Evolutionary conservation across 2,329 filamentous ascomycete species (phyloP).

Genomic region (Diplocarpon rosae): DNA sequence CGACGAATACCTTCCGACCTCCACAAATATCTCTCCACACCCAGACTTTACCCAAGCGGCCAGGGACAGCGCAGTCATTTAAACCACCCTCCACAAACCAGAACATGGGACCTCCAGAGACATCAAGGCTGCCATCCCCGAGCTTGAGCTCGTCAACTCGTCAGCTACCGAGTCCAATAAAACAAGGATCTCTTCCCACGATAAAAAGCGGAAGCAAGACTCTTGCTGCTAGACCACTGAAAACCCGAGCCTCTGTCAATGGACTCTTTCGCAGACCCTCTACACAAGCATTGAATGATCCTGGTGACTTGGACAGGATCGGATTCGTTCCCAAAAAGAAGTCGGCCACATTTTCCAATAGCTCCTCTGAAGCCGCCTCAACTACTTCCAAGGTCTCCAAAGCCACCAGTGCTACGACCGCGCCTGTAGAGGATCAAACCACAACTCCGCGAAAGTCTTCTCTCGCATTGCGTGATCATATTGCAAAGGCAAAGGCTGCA

Average conservation of each 20-base stretch:
- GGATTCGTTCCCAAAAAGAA: slow-evolving; percentile 19
- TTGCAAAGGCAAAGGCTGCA: slow-evolving; percentile 83
- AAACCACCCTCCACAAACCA: slow-evolving; percentile 28
- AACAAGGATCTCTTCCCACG: slow-evolving; percentile 23
- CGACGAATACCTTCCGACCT: slow-evolving; percentile 34
- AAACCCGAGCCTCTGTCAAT: slow-evolving; percentile 41
- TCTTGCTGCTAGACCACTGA: slow-evolving; percentile 34
- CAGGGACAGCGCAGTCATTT: slow-evolving; percentile 28
- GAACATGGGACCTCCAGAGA: slow-evolving; percentile 10
- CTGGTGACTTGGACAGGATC: slow-evolving; percentile 17
- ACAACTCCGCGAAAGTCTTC: slow-evolving; percentile 57
- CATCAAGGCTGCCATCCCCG: slow-evolving; percentile 6
- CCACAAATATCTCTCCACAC: slow-evolving; percentile 32
- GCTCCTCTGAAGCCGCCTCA: slow-evolving; percentile 20
- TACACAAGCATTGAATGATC: slow-evolving; percentile 31
- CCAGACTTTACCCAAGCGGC: slow-evolving; percentile 33
- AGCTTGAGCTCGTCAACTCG: slow-evolving; percentile 22
- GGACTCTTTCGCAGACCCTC: slow-evolving; percentile 46
- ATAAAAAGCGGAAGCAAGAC: slow-evolving; percentile 36
- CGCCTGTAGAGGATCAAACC: slow-evolving; percentile 28
- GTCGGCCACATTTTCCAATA: slow-evolving; percentile 21
- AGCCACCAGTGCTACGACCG: slow-evolving; percentile 10
- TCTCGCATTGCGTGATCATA: slow-evolving; percentile 72
- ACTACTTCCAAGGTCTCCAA: slow-evolving; percentile 16
- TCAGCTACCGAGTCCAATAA: slow-evolving; percentile 27